Evolutionary conservation across 2,329 filamentous ascomycete genomes (phyloP).

Genomic region (Diaporthe sp.): DNA sequence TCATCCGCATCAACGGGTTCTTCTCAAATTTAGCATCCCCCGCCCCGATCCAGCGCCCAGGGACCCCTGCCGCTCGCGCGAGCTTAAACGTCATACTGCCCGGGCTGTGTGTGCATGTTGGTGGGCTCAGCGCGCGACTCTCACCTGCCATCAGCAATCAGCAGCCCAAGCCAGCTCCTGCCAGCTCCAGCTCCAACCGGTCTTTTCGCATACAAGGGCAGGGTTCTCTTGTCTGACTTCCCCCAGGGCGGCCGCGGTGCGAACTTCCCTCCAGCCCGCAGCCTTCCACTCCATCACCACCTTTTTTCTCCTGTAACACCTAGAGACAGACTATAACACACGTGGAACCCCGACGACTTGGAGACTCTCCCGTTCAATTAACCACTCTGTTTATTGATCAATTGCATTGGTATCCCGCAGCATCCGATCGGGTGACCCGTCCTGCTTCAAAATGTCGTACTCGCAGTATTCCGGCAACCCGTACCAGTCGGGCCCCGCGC

Average conservation of each 20-base stretch:
- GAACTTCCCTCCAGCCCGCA: not conserved
- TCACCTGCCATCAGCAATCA: conserved; percentile 30
- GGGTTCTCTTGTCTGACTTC: conserved; percentile 1
- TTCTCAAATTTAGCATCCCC: conserved; percentile 19
- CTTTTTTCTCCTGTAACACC: not conserved
- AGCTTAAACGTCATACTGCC: conserved; percentile 27
- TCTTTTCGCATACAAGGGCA: conserved; percentile 1
- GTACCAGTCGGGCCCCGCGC: conserved; percentile 48
- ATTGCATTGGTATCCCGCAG: conserved; percentile 11
- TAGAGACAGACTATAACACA: conserved; percentile 26
- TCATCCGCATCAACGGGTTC: not conserved
- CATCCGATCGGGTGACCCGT: conserved; percentile 12
- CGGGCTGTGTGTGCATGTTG: conserved; percentile 19
- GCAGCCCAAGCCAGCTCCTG: conserved; percentile 5
- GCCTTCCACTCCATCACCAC: not conserved
- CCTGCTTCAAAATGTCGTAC: conserved; percentile 44
- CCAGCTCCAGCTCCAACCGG: not conserved
- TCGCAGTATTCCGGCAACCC: conserved; percentile 42
- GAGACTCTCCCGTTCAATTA: conserved; percentile 46
- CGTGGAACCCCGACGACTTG: conserved; percentile 28
- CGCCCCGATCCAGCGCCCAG: not conserved
- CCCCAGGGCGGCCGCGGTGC: conserved; percentile 11
- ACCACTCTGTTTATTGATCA: conserved; percentile 40
- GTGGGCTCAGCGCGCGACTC: conserved; percentile 3
- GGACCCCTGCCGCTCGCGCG: conserved; percentile 8